Evolutionary conservation across 441 rosid species (phyloP), one percentile per base, ranked within the genome.

Genomic region (Geranium incanum): DNA sequence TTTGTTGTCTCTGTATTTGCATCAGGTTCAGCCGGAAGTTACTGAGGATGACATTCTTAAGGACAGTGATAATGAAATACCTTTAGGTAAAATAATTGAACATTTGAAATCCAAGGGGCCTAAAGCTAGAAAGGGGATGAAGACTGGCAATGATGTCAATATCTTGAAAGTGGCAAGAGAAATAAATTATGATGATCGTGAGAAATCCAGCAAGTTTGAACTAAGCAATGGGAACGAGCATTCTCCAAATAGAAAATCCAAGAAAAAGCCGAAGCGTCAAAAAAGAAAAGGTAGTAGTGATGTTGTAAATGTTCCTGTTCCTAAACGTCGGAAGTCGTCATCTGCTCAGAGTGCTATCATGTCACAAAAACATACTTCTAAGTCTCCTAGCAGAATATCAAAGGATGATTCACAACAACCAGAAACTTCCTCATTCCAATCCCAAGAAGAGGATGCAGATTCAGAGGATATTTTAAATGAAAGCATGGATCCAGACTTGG

Each of bases 151-250:
- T 78, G 97, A 87, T 82, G 87, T 95, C 36, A 97, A 95, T 78
- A 85, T 95, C 76, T 81, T 92, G 81, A 85, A 87, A 81, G 80
- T 91, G 97, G 99, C 90, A 76, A 89, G 97, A 79, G 97, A 91
- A 76, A 91, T 96, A 80, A 93, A 93, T 77, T 76, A 87, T 81
- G 96, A 87, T 84, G 86, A 86, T 79, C 48, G 85, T 71, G 87
- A 74, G 75, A 68, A 67, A 72, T 50, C 91, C 74, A 80, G 80
- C 73, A 91, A 84, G 79, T 88, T 87, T 78, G 96, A 88, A 71
- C 82, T 97, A 66, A 89, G 88, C 78, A 96, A 96, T 78, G 98
- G 98, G 72, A 94, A 86, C 77, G 85, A 80, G 66, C 85, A 81
- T 77, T 77, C 74, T 76, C 83, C 83, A n/a, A 77, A 69, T 18